Conservation (phyloP, 75 land plant genomes). For the Pinus tabuliformis region DNA sequence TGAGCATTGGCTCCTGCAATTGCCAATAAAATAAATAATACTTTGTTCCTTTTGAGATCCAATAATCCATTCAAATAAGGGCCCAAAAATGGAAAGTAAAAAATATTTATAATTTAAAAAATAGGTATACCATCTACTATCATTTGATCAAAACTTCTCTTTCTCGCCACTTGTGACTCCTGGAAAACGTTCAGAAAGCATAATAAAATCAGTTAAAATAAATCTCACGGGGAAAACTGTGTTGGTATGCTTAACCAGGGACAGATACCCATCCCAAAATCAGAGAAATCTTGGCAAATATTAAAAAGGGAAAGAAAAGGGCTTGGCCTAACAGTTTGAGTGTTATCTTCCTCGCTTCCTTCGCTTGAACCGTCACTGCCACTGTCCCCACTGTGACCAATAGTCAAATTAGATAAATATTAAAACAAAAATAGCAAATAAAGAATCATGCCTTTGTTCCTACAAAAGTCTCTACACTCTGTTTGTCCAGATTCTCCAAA, state of each 20-base stretch:
- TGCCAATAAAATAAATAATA: conserved; percentile 10
- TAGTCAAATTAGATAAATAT: conserved; percentile 10
- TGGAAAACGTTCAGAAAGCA: conserved; percentile 5
- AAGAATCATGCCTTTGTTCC: not conserved
- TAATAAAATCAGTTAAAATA: not conserved
- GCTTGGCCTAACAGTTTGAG: conserved; percentile 32
- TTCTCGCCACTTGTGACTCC: conserved; percentile 33
- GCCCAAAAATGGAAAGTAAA: not conserved
- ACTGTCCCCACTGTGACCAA: conserved; percentile 58
- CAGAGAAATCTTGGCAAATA: not conserved
- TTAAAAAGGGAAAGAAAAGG: not conserved
- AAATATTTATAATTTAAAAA: not conserved
- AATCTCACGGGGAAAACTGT: not conserved
- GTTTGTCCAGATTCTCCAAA: not conserved
- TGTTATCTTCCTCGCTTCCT: conserved; percentile 61
- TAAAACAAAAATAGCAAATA: not conserved
- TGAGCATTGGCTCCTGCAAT: conserved; percentile 40
- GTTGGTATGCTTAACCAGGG: not conserved
- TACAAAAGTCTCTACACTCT: not conserved
- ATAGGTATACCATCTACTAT: conserved; percentile 55
- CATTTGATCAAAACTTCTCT: conserved; percentile 72
- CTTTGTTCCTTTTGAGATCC: not conserved
- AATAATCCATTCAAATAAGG: not conserved
- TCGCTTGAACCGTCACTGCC: conserved; percentile 81
- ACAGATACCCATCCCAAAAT: not conserved